Percentiles rank a stretch among this genome's conserved stretches.
These are phyloP conservation scores for Annona squamosa DNA, from an alignment of 164 flowering plant species.

Conservation along the genomic window DNA sequence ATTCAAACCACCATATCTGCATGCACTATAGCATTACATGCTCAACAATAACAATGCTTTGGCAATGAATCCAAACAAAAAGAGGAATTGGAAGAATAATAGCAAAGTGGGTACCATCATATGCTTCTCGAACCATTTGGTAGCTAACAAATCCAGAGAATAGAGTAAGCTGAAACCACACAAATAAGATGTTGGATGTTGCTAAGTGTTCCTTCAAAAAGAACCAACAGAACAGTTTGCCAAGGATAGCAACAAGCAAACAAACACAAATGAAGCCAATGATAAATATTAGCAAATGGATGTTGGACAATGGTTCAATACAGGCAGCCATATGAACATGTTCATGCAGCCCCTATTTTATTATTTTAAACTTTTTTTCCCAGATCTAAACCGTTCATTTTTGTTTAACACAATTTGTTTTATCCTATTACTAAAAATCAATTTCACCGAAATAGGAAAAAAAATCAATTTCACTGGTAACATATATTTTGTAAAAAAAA, in stretches of 20 bases:
- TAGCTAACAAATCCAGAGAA: constrained; percentile 99
- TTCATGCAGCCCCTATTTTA: no score
- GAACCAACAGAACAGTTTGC: neutral
- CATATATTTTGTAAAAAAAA: no score
- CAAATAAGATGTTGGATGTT: neutral
- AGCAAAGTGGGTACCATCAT: constrained; percentile 53
- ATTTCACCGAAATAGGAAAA: no score
- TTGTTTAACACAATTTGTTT: no score
- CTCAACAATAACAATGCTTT: neutral
- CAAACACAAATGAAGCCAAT: neutral
- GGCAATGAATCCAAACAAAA: neutral
- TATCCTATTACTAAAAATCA: no score
- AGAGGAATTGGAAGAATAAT: neutral
- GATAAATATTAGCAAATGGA: neutral
- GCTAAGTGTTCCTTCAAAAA: neutral
- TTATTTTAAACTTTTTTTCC: no score
- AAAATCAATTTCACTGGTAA: no score
- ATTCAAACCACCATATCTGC: neutral
- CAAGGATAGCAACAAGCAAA: neutral
- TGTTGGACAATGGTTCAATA: neutral
- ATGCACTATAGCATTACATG: neutral
- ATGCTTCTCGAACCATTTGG: constrained; percentile 99
- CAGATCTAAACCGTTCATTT: no score
- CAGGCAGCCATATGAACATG: neutral
- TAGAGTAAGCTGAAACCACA: constrained; percentile 75